Conservation (phyloP, 139 green algal species). For the Trebouxia sp. region DNA sequence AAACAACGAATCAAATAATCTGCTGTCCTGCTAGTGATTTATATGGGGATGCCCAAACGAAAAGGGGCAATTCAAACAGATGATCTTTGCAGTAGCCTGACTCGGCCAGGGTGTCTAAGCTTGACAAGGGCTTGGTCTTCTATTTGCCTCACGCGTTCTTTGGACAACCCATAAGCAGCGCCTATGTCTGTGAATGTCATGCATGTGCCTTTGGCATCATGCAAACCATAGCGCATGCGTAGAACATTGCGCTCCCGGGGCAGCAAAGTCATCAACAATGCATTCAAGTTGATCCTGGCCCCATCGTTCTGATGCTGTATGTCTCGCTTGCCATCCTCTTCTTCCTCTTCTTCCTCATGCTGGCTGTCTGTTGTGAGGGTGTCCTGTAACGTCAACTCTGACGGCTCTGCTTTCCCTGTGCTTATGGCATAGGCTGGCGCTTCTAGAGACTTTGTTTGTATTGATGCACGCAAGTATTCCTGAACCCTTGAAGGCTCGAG, state of each 20-base stretch:
- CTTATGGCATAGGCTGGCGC: neutral
- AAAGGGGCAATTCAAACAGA: no score
- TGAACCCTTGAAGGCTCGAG: no score
- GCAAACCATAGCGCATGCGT: constrained; percentile 90
- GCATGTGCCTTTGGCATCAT: constrained; percentile 57
- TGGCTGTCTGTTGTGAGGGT: no score
- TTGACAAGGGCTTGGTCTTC: constrained; percentile 91
- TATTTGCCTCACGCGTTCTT: constrained; percentile 97
- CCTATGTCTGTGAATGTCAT: constrained; percentile 86
- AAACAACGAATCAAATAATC: no score
- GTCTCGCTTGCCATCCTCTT: neutral
- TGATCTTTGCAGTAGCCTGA: neutral
- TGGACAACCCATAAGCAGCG: constrained; percentile 41
- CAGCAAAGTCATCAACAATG: constrained; percentile 50
- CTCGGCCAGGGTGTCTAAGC: constrained; percentile 46
- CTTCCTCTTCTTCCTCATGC: no score
- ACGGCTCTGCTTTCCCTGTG: neutral
- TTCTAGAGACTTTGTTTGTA: neutral
- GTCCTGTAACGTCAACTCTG: no score
- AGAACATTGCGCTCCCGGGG: constrained; percentile 71
- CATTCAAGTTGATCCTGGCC: no score
- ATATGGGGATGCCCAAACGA: no score
- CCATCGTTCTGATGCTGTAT: no score
- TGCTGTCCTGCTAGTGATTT: no score
- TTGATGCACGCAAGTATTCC: no score